Base-by-base conservation (phyloP, 1,284 basidiomycete genomes). In the Porogramme epimiltina region DNA sequence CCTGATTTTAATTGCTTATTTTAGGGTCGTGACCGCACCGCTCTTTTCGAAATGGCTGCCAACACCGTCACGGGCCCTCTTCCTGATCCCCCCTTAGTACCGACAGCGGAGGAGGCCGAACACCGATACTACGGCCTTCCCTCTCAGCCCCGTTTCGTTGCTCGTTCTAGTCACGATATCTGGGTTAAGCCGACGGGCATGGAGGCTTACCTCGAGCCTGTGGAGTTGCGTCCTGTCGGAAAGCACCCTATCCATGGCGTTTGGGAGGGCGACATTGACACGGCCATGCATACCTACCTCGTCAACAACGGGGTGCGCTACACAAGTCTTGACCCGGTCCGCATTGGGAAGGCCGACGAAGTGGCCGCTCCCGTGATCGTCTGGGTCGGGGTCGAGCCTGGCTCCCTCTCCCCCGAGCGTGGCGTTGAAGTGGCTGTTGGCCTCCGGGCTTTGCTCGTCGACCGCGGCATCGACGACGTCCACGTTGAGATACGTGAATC, bases 271-370 rank as follows among this genome's bases (percentile, higher is more conserved):
- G n/a, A n/a, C n/a, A n/a, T n/a, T n/a, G n/a, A n/a, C n/a, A n/a
- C n/a, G n/a, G n/a, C n/a, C n/a, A n/a, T n/a, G n/a, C n/a, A n/a
- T n/a, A n/a, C n/a, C n/a, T n/a, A n/a, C n/a, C n/a, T n/a, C n/a
- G n/a, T n/a, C n/a, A n/a, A n/a, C n/a, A n/a, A n/a, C n/a, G n/a
- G n/a, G n/a, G 62, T 68, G 34, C 20, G 53, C n/a, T 66, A 54
- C 53, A 64, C 67, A 22, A 65, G 54, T 45, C 61, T 62, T 13
- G 63, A 69, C 19, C 40, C 64, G 43, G 60, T 66, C 46, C 59
- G 66, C 44, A 62, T 65, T 47, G 61, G 24, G 26, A 2, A 38
- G 16, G 47, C 22, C 42, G 47, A 36, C 16, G 42, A 62, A 22
- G 13, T 49, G 25, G 28, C 33, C 38, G 24, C 20, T 25, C 44